Conservation (phyloP, 2,329 filamentous ascomycete genomes). For the Colletotrichum lupini region DNA sequence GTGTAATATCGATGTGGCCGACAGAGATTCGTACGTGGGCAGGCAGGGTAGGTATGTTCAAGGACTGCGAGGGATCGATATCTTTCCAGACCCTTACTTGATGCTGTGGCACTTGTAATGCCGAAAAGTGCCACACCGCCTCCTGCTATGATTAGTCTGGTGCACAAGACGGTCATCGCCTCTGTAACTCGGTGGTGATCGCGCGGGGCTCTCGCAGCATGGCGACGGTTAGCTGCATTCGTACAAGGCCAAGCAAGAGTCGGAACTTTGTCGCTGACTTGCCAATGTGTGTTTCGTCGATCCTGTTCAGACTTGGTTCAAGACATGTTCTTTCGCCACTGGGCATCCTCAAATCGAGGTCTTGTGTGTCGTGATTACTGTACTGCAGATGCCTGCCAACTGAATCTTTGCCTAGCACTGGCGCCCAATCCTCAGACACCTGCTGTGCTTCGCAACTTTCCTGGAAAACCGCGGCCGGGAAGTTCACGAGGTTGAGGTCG, state of each 20-base stretch:
- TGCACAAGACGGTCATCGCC: background rate
- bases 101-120: conserved; percentile 17
- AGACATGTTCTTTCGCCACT: background rate
- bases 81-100: background rate
- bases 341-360: background rate
- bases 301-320: background rate
- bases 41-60: background rate
- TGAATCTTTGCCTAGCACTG: background rate
- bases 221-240: conserved; percentile 19
- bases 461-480: background rate
- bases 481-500: background rate
- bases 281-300: background rate
- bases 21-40: background rate
- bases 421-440: background rate
- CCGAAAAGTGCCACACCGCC: conserved; percentile 27
- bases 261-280: background rate
- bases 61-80: background rate
- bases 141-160: background rate
- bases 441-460: background rate
- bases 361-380: background rate
- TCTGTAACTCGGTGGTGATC: background rate
- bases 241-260: background rate
- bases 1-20: conserved; percentile 19
- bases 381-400: background rate
- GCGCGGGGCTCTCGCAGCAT: background rate